phyloP scores from a whole-genome alignment of 164 flowering plant genomes.

The Chimonanthus praecox region DNA sequence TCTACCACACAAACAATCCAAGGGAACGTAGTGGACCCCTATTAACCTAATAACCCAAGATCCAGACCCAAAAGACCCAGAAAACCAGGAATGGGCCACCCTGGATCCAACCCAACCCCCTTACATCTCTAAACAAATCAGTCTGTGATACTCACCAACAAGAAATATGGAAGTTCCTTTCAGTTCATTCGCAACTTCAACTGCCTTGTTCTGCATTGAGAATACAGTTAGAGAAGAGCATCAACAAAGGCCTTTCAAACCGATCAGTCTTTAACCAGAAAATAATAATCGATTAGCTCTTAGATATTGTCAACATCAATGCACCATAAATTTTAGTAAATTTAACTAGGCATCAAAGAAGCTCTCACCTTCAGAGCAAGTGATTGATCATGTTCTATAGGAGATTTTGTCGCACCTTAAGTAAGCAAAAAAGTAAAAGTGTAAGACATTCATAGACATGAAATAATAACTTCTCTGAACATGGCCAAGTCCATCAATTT shows the following conservation, averaged over 20 bases:
- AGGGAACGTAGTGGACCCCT: neutral
- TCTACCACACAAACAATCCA: neutral
- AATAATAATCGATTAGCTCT: neutral
- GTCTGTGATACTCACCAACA: constrained; percentile 41
- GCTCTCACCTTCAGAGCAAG: constrained; percentile 45
- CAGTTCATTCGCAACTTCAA: constrained; percentile 44
- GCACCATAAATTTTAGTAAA: neutral
- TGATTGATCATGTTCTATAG: constrained; percentile 23
- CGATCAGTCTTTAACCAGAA: neutral
- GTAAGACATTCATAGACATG: neutral
- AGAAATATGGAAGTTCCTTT: constrained; percentile 85
- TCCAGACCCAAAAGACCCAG: neutral
- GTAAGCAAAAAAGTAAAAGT: neutral
- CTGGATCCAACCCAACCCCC: too few species aligned
- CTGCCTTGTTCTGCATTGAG: constrained; percentile 53
- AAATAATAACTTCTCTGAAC: neutral
- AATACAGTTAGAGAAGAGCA: neutral
- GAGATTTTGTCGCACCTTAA: constrained; percentile 22
- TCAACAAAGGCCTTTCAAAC: neutral
- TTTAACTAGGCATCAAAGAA: neutral
- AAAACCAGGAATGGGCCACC: neutral
- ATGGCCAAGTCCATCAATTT: too few species aligned
- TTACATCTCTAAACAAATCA: too few species aligned
- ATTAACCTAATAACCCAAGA: neutral
- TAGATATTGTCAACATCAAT: neutral